Evolutionary conservation across 1,139 yeast genomes (phyloP).

Genomic region (Candida dubliniensis): DNA sequence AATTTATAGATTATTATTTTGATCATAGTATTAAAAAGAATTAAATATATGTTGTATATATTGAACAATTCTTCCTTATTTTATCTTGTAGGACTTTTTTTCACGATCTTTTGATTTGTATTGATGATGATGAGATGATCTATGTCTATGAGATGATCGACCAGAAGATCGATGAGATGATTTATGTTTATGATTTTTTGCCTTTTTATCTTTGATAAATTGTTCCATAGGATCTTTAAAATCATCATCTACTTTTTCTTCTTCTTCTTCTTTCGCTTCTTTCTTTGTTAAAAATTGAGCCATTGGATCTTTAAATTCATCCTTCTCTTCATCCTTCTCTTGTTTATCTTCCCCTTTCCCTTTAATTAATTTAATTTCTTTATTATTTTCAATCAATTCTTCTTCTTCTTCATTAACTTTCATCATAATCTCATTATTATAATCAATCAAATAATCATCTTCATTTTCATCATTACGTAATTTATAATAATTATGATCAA

Average conservation of each 20-base stretch:
- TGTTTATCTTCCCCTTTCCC: constrained; percentile 6
- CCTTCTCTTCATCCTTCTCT: constrained; percentile 1
- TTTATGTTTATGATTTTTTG: constrained; percentile 14
- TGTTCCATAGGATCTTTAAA: constrained; percentile 22
- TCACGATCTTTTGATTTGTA: constrained; percentile 7
- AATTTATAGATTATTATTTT: constrained; percentile 36
- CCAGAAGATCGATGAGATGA: constrained; percentile 1
- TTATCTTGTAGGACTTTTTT: constrained; percentile 4
- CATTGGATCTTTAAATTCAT: constrained; percentile 23
- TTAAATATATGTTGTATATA: background rate
- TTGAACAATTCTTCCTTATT: background rate
- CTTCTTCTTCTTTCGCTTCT: constrained; percentile 12
- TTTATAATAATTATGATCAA: constrained; percentile 74
- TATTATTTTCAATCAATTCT: constrained; percentile 7
- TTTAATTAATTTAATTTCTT: constrained; percentile 4
- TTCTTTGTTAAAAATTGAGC: constrained; percentile 10
- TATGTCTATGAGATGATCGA: constrained; percentile 6
- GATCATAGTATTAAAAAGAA: constrained; percentile 17
- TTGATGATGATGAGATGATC: constrained; percentile 5
- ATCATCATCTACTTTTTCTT: constrained; percentile 14
- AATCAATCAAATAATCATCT: constrained; percentile 39
- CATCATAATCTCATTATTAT: constrained; percentile 25
- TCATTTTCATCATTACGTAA: constrained; percentile 54
- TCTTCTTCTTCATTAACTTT: constrained; percentile 9
- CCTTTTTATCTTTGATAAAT: constrained; percentile 11